These are phyloP conservation scores for Acorus calamus DNA, from an alignment of 106 monocot genomes.

Conservation along the genomic window DNA sequence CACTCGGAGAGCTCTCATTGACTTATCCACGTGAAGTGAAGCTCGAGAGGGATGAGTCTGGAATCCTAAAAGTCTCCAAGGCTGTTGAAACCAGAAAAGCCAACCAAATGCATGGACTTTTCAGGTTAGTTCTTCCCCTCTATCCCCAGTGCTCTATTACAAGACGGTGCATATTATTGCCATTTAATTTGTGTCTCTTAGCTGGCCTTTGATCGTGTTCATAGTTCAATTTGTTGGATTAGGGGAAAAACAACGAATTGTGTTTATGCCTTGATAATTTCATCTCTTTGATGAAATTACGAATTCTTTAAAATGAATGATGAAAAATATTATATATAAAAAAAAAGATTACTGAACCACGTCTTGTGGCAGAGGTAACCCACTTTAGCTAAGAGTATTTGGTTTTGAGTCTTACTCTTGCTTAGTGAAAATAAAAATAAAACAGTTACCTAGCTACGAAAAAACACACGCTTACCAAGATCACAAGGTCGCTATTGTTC, in stretches of 20 bases:
- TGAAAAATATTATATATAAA: too few species aligned
- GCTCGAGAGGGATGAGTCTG: constrained; percentile 57
- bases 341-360: too few species aligned
- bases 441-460: too few species aligned
- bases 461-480: too few species aligned
- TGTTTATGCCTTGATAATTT: background rate
- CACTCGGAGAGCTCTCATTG: constrained; percentile 67
- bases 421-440: too few species aligned
- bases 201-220: background rate
- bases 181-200: too few species aligned
- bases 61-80: constrained; percentile 58
- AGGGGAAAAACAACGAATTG: background rate
- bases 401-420: too few species aligned
- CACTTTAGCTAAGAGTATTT: too few species aligned
- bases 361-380: too few species aligned
- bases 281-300: background rate
- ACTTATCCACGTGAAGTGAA: constrained; percentile 71
- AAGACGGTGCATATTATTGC: too few species aligned
- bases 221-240: background rate
- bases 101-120: constrained; percentile 93
- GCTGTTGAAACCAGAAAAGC: constrained; percentile 75
- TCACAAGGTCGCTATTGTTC: too few species aligned
- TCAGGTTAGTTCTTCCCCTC: constrained; percentile 39
- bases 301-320: background rate
- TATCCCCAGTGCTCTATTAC: too few species aligned